A percentile compares a stretch with the other conserved stretches of the same genome.
Evolutionary conservation across 768 basidiomycete genomes (phyloP).

Genomic region (Tricholoma flavovirens): DNA sequence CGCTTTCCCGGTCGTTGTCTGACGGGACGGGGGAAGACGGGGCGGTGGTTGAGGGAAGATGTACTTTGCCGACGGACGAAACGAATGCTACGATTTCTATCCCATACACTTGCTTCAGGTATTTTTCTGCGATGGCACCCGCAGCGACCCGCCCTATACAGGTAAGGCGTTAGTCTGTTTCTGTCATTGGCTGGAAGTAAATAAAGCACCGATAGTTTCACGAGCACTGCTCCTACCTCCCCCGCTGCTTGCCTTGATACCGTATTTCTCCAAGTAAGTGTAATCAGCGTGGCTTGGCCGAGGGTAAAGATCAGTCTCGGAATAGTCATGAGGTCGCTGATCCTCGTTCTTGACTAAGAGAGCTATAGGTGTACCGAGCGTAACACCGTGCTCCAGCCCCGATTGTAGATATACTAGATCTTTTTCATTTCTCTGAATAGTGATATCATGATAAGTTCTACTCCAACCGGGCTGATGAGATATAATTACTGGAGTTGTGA

Average conservation of each 20-base stretch:
- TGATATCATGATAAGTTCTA: not conserved
- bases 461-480: not conserved
- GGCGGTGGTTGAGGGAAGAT: slow-evolving; percentile 53
- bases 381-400: slow-evolving; percentile 88
- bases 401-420: slow-evolving; percentile 92
- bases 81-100: slow-evolving; percentile 98
- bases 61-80: slow-evolving; percentile 90
- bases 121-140: slow-evolving; percentile 96
- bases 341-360: slow-evolving; percentile 98
- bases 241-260: slow-evolving; percentile 94
- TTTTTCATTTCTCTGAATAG: slow-evolving; percentile 81
- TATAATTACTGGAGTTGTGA: slow-evolving; percentile 68
- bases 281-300: slow-evolving; percentile 97
- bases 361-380: slow-evolving; percentile 95
- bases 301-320: slow-evolving; percentile 96
- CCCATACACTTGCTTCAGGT: slow-evolving; percentile 79
- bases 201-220: slow-evolving; percentile 81
- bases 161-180: slow-evolving; percentile 3
- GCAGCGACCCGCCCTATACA: slow-evolving; percentile 86
- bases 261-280: slow-evolving; percentile 97
- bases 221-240: slow-evolving; percentile 93
- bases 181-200: not conserved
- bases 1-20: slow-evolving; percentile 44
- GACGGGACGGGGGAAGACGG: slow-evolving; percentile 37
- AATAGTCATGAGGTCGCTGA: slow-evolving; percentile 96